These are phyloP conservation scores for Pichia sp. DNA, from an alignment of 1,139 yeast genomes.

Conservation along the genomic window DNA sequence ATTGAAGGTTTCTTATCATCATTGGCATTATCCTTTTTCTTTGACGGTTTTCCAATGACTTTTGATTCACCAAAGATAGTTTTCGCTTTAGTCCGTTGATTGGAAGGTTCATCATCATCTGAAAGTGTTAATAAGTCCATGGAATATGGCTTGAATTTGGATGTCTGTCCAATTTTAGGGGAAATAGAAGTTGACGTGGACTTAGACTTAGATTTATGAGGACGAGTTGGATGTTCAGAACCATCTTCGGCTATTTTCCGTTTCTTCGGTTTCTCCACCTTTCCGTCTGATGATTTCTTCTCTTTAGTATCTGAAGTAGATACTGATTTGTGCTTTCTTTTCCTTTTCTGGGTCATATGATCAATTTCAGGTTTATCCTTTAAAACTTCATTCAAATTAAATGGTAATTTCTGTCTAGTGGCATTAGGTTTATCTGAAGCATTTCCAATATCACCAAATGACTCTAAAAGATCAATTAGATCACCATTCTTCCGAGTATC, in stretches of 20 bases:
- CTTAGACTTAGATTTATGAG: not conserved
- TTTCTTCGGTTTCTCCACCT: not conserved
- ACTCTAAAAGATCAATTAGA: not conserved
- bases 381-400: not conserved
- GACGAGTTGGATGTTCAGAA: not conserved
- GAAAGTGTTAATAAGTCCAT: slow-evolving; percentile 12
- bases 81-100: not conserved
- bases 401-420: not conserved
- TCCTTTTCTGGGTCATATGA: not conserved
- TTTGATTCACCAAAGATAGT: not conserved
- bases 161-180: too few relatives aligned
- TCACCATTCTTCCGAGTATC: not conserved
- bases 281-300: not conserved
- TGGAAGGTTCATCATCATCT: slow-evolving; percentile 8
- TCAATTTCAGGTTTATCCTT: not conserved
- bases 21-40: not conserved
- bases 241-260: not conserved
- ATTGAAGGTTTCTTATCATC: not conserved
- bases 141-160: slow-evolving; percentile 12
- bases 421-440: not conserved
- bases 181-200: too few relatives aligned
- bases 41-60: not conserved
- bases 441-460: not conserved
- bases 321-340: not conserved
- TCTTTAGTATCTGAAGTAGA: not conserved